Evolutionary conservation across 257 asterid species (phyloP), one percentile per base, ranked within the genome.

Genomic region (Cynanchum wilfordii): DNA sequence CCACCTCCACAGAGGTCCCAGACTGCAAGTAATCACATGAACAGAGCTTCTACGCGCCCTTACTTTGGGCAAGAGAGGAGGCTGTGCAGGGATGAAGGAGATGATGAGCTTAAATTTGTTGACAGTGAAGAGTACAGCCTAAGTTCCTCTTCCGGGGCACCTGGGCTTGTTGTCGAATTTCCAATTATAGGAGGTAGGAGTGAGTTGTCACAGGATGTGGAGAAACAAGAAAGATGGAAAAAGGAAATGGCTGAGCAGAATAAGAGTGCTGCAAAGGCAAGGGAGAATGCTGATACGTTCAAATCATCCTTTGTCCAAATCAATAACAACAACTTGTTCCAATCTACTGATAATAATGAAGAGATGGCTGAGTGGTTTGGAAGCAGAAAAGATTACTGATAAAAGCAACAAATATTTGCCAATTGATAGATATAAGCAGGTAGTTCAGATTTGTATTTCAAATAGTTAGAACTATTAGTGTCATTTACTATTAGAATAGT

Each of bases 361-460:
- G 90, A 81, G 52, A 91, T 94, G 95, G 87, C 84, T 19, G 95
- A 87, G 54, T 94, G 97, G 98, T 88, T 94, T 84, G 87, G 78
- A 67, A 80, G 71, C 22, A 63, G 52, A 50, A 54, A 27, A 24
- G 68, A 33, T 25, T 36, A 7, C 69, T 33, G 38, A 33, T 33
- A 33, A 33, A 33, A 33, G 38, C 4, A 33, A 33, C 5, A 33
- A 33, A 33, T 33, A 5, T 4, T 2, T 30, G 33, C 33, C 38
- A 33, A 33, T 4, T 33, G 38, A 33, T 33, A 5, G 38, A 33
- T 33, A 33, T 30, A 33, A 33, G 38, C 38, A 33, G 38, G 38
- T 33, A 33, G 4, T 33, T 33, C 38, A 33, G 38, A 33, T 30
- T 30, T 30, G 0, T 2, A 30, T 30, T 30, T 30, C 36, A 30